Evolutionary conservation across 2,329 filamentous ascomycete genomes (phyloP), one percentile per base, ranked within the genome.

Genomic region (Pestalotiopsis sp.): DNA sequence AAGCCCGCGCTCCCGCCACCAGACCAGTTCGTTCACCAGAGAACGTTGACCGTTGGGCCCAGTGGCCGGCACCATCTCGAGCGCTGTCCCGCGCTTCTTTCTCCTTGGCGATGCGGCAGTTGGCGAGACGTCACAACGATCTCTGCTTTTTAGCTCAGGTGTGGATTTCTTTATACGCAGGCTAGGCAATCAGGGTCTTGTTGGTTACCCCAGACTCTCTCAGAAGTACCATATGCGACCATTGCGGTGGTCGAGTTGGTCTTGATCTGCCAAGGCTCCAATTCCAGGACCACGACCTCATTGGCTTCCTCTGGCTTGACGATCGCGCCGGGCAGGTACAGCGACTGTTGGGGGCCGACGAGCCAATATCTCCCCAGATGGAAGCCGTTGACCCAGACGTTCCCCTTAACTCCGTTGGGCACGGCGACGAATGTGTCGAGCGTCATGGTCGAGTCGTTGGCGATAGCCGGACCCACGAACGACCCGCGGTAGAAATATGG

Each of bases 331-430:
- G 83, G 84, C 1, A 85, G 68, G 68, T 84, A 86, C 4, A 85
- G 71, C n/a, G 78, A 80, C 73, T 85, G 83, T 73, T 85, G 84
- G 2, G 83, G 83, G 0, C 83, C 84, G 41, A 85, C 75, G 14
- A 76, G 73, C 84, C 83, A 86, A 70, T 84, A 85, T 25, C 83
- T 71, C 9, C 84, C 83, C 1, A 85, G 73, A 62, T 85, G 82
- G 39, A 81, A 75, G 13, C 80, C 82, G 66, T 85, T 85, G 1
- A 85, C 79, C 80, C 81, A 86, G 0, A 85, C 80, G 20, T 79
- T 77, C 0, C 84, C 84, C 72, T 85, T 86, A 31, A 81, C 75
- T 27, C 82, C 82, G 11, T 74, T 74, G 2, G 81, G 80, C 3
- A 85, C 71, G 2, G 77, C 72, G 0, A 85, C 71, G 70, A 82